A percentile compares a stretch with the other conserved stretches of the same genome.
These are phyloP conservation scores for Smallanthus sonchifolius DNA, from an alignment of 129 eudicot genomes.

Conservation along the genomic window DNA sequence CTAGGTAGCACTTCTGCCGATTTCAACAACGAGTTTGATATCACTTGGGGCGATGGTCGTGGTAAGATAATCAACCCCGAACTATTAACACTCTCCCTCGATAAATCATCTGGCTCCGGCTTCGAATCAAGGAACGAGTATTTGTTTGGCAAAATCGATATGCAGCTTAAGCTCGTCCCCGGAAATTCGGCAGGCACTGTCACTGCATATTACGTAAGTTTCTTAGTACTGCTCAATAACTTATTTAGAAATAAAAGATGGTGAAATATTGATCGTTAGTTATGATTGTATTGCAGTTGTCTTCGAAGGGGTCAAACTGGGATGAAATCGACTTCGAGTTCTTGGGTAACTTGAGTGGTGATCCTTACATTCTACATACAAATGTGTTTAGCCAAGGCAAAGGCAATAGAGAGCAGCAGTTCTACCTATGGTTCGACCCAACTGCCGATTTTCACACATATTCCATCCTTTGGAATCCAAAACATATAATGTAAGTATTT, in stretches of 20 bases:
- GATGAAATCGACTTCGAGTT: conserved; percentile 68
- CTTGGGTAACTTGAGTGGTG: conserved; percentile 55
- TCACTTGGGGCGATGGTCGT: conserved; percentile 69
- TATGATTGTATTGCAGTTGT: conserved; percentile 26
- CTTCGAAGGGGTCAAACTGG: conserved; percentile 46
- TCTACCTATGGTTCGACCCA: conserved; percentile 56
- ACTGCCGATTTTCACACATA: conserved; percentile 57
- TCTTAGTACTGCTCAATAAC: neutral
- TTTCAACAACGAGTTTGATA: conserved; percentile 44
- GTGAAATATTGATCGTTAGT: neutral
- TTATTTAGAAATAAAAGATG: neutral
- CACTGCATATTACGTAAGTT: conserved; percentile 60
- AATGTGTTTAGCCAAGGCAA: conserved; percentile 56
- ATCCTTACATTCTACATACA: conserved; percentile 55
- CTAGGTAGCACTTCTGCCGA: conserved; percentile 25
- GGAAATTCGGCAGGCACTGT: conserved; percentile 79
- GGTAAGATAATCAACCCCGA: conserved; percentile 46
- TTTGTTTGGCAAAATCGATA: conserved; percentile 51
- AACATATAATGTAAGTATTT: conserved; percentile 33
- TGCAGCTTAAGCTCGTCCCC: conserved; percentile 67
- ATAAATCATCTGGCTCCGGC: conserved; percentile 51
- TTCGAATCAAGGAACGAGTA: conserved; percentile 56
- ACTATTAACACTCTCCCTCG: conserved; percentile 53
- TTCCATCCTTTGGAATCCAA: conserved; percentile 51
- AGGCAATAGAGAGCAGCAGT: conserved; percentile 55